A percentile compares a stretch with the other conserved stretches of the same genome.
Conservation (phyloP, 2,329 filamentous ascomycete genomes). For the Neofusicoccum kwambonambiense region DNA sequence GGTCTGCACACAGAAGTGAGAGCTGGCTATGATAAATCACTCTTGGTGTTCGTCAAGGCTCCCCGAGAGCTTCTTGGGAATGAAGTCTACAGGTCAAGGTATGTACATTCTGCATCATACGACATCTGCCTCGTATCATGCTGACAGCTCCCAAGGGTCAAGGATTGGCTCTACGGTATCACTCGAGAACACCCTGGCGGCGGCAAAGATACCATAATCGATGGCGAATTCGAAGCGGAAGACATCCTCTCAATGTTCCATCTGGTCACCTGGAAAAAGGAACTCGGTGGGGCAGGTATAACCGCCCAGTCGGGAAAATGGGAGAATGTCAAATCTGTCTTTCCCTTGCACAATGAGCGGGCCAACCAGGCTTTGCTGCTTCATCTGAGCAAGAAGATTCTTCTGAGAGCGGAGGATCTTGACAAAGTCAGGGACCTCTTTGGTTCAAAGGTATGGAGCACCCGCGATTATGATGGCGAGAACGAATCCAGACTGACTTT, state of each 20-base stretch:
- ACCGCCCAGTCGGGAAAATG: slow-evolving; percentile 67
- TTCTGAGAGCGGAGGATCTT: slow-evolving; percentile 65
- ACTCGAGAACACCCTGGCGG: slow-evolving; percentile 60
- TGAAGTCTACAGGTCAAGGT: slow-evolving; percentile 33
- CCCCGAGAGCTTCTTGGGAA: slow-evolving; percentile 32
- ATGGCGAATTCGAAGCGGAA: slow-evolving; percentile 75
- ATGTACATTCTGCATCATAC: background rate
- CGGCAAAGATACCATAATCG: slow-evolving; percentile 35
- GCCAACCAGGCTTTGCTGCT: slow-evolving; percentile 77
- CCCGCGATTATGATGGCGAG: too few relatives aligned
- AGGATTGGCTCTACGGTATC: slow-evolving; percentile 83
- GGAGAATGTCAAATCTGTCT: slow-evolving; percentile 71
- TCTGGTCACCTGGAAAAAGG: slow-evolving; percentile 69
- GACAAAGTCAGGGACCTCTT: slow-evolving; percentile 73
- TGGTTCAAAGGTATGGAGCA: slow-evolving; percentile 60
- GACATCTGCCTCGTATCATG: background rate
- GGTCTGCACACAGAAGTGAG: slow-evolving; percentile 35
- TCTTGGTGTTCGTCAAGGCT: slow-evolving; percentile 32
- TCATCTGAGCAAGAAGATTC: slow-evolving; percentile 70
- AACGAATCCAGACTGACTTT: background rate
- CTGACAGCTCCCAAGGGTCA: slow-evolving; percentile 54
- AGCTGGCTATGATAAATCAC: slow-evolving; percentile 30
- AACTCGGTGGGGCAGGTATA: slow-evolving; percentile 77
- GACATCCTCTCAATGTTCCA: slow-evolving; percentile 74
- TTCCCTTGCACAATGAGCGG: slow-evolving; percentile 73